Percentiles rank a stretch among this genome's conserved stretches.
These are phyloP conservation scores for Pachysandra terminalis DNA, from an alignment of 164 flowering plant genomes.

Conservation along the genomic window DNA sequence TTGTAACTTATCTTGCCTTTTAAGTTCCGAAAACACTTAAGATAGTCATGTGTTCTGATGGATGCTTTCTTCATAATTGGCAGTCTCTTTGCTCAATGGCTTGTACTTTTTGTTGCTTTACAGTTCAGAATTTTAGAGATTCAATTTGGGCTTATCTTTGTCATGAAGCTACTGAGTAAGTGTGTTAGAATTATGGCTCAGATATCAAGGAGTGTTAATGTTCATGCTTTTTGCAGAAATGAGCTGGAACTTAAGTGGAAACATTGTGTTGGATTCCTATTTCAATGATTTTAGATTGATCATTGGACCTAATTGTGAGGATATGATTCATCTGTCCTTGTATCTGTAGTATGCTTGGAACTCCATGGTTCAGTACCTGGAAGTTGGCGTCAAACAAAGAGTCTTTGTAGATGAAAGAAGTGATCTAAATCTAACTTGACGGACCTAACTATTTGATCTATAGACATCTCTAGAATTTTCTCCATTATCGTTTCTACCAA, in stretches of 20 bases:
- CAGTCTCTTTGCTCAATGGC: neutral
- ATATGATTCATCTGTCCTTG: neutral
- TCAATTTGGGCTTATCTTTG: neutral
- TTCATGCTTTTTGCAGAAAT: neutral
- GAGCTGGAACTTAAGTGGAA: neutral
- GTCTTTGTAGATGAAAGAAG: neutral
- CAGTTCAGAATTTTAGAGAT: neutral
- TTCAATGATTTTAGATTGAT: too few species aligned
- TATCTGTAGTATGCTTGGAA: neutral
- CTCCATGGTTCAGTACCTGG: too few species aligned
- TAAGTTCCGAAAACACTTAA: too few species aligned
- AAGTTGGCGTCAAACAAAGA: neutral
- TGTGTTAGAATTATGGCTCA: neutral
- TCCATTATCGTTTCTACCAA: neutral
- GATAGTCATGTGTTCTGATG: neutral
- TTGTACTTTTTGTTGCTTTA: too few species aligned
- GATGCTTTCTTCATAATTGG: neutral
- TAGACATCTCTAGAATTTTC: neutral
- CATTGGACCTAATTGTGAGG: too few species aligned
- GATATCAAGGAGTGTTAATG: neutral
- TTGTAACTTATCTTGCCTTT: too few species aligned
- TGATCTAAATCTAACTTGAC: neutral
- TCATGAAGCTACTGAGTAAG: neutral
- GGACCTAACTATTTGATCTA: too few species aligned
- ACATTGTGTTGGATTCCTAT: neutral